Evolutionary conservation across 1,284 basidiomycete species (phyloP), one percentile per base, ranked within the genome.

Genomic region (Vanrija sp.): DNA sequence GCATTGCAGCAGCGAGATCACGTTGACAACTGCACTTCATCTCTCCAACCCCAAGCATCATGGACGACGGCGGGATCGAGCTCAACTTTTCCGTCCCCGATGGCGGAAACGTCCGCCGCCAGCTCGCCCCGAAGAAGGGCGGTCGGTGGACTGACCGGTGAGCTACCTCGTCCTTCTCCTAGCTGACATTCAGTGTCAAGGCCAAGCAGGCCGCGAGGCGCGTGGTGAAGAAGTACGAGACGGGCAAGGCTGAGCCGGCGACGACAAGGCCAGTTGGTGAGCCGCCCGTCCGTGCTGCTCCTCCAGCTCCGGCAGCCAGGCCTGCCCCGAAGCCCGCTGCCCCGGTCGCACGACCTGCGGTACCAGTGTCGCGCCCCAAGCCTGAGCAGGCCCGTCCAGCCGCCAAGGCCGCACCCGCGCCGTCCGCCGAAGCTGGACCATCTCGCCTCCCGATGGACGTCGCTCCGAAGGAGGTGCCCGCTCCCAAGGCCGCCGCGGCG

Each of bases 141-240:
- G 87, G 88, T 6, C 78, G 87, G 72, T 91, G 89, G 88, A 90
- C 87, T 14, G 89, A 93, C 64, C 82, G 88, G 89, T 86, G 61
- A 57, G 79, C 75, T 42, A 6, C 2, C 4, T 3, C 3, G 6
- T 8, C n/a, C 4, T 4, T 18, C 6, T 4, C 9, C 6, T 4
- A 44, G 48, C 47, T 49, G 39, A 55, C 50, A 6, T 6, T 3
- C 49, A 73, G 72, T 35, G 65, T 73, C 24, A 72, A 75, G 53
- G 70, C 69, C 27, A 74, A 71, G 61, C 69, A 73, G 57, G 65
- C 64, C 22, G 69, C 54, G 10, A 47, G 59, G 31, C 49, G 58
- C 15, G 54, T 54, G 6, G 58, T 57, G n/a, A 56, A 57, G 49
- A 45, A 56, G 54, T 47, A 43, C 41, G 52, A 57, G 27, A 10